These are phyloP conservation scores for Aspergillus calidoustus DNA, from an alignment of 2,329 filamentous ascomycete genomes.

Conservation along the genomic window DNA sequence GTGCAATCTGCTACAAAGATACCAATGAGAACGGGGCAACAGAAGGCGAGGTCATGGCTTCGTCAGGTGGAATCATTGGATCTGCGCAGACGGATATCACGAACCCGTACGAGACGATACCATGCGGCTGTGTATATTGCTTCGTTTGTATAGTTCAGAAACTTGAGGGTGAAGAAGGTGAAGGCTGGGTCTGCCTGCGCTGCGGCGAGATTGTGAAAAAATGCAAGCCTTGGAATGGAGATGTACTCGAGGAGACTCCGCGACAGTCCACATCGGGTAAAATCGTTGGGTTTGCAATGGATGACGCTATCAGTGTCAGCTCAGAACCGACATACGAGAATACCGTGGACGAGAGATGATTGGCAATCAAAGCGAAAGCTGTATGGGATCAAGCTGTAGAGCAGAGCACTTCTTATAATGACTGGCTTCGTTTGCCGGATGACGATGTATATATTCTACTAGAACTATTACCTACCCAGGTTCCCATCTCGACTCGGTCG, in stretches of 20 bases:
- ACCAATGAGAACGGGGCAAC: conserved; percentile 74
- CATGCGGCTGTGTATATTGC: conserved; percentile 92
- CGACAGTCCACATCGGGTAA: conserved; percentile 42
- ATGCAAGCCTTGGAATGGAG: conserved; percentile 89
- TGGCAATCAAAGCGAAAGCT: too few relatives aligned
- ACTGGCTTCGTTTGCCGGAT: background rate
- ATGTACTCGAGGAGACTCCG: conserved; percentile 65
- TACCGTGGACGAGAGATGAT: conserved; percentile 6
- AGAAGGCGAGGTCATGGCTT: conserved; percentile 73
- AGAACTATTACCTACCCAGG: background rate
- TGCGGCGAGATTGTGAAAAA: conserved; percentile 84
- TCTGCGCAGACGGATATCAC: conserved; percentile 92
- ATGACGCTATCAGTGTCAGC: conserved; percentile 25
- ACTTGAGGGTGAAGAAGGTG: conserved; percentile 88
- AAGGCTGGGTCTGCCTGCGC: conserved; percentile 88
- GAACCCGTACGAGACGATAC: conserved; percentile 89
- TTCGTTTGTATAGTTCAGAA: conserved; percentile 92
- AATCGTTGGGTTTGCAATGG: conserved; percentile 48
- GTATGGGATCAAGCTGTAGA: background rate
- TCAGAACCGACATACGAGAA: conserved; percentile 14
- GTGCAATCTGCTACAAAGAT: conserved; percentile 95
- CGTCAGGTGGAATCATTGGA: conserved; percentile 78
- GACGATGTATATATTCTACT: background rate
- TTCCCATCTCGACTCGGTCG: background rate
- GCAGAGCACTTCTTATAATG: background rate